A percentile compares a stretch with the other conserved stretches of the same genome.
phyloP scores from a whole-genome alignment of 169 alveolate species.

The Plasmodium sp. region DNA sequence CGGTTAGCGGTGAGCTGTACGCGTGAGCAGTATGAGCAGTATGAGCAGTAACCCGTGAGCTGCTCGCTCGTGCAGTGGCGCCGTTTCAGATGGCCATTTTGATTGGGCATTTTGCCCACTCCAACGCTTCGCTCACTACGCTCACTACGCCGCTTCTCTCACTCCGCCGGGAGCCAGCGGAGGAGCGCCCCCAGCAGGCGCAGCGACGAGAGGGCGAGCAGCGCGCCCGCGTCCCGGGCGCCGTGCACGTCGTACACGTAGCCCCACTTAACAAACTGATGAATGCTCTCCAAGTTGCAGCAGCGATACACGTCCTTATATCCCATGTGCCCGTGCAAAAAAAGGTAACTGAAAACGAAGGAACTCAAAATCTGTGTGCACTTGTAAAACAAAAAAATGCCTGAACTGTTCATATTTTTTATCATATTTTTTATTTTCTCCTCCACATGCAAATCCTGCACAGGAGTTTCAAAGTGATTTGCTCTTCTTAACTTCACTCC shows the following conservation, averaged over 20 bases:
- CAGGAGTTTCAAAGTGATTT: constrained; percentile 66
- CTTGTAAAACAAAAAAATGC: constrained; percentile 55
- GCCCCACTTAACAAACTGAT: constrained; percentile 66
- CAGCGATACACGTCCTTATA: constrained; percentile 59
- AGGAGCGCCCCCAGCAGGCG: constrained; percentile 3
- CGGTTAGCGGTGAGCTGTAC: neutral
- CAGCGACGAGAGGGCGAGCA: constrained; percentile 38
- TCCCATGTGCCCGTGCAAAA: constrained; percentile 24
- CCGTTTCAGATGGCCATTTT: neutral
- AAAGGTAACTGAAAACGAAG: constrained; percentile 47
- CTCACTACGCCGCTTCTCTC: neutral
- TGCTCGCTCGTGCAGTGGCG: no score
- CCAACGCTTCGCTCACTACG: neutral
- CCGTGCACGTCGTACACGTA: constrained; percentile 59
- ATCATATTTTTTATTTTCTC: constrained; percentile 38
- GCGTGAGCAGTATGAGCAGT: no score
- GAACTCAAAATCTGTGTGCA: constrained; percentile 73
- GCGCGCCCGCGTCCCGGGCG: constrained; percentile 25
- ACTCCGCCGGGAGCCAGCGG: neutral
- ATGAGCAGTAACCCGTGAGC: neutral
- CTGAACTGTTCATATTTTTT: constrained; percentile 74
- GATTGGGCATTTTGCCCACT: neutral
- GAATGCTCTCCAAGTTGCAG: constrained; percentile 62
- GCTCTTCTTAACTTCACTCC: constrained; percentile 49
- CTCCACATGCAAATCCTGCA: constrained; percentile 38